Evolutionary conservation across 2,329 filamentous ascomycete genomes (phyloP), one percentile per base, ranked within the genome.

Genomic region (Aspergillus neoniger): DNA sequence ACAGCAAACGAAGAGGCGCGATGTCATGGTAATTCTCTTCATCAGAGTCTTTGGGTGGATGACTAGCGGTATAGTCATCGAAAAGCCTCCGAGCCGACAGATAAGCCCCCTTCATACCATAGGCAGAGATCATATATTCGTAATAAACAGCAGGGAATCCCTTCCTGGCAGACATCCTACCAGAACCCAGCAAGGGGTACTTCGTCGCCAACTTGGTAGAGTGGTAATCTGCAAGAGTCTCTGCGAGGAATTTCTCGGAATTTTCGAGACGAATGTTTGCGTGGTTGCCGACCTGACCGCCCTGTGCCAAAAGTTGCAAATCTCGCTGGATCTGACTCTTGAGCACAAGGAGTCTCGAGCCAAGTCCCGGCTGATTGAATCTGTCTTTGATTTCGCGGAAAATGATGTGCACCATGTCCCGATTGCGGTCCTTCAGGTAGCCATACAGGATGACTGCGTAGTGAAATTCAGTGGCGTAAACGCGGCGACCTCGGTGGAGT

Each of bases 1-100:
- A 81, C 21, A 91, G 76, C 57, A 93, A 76, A 15, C 78, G 73
- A 2, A 86, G 75, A 0, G 88, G 85, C 15, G 84, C 76, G 1
- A 74, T 63, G 9, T 77, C 70, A 17, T 63, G 53, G 9, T 59
- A 56, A 50, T 70, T 58, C 17, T 59, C 63, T 9, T 53, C 15
- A n/a, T 28, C 28, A 7, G 57, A 23, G 53, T 64, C 17, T 48
- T 51, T 30, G 10, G 25, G 15, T 9, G 47, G 63, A 55, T 59
- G 58, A 55, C 44, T 44, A 49, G 65, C 50, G 12, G 67, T 74
- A 67, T 86, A 90, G 52, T 84, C 71, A 30, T 83, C 77, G 65
- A 88, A 81, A 5, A 91, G 76, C 57, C 85, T 77, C 62, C 83
- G 76, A 15, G 85, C 84, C 5, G 80, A 79, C 3, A 77, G 71